Evolutionary conservation across 805 yeast species (phyloP).

Genomic region (Lipomyces sp.): DNA sequence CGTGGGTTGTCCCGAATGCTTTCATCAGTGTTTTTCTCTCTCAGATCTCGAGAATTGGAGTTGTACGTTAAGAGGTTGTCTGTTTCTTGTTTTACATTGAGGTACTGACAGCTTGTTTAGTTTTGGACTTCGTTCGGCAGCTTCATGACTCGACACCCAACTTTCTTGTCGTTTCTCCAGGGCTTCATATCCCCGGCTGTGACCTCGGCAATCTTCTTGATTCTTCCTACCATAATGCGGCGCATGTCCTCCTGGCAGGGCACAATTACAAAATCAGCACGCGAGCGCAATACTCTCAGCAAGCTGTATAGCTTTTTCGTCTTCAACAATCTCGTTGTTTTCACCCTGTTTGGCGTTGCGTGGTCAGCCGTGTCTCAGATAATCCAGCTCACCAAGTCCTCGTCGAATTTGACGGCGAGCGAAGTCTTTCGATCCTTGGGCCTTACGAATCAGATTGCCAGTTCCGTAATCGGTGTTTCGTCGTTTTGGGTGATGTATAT

Average conservation of each 20-base stretch:
- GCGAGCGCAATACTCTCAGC: conserved; percentile 40
- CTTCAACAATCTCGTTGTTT: conserved; percentile 40
- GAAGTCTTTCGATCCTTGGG: conserved; percentile 34
- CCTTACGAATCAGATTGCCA: conserved; percentile 37
- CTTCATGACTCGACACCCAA: conserved; percentile 32
- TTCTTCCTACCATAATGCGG: conserved; percentile 40
- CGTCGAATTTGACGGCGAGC: conserved; percentile 24
- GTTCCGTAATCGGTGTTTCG: conserved; percentile 40
- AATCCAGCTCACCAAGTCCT: conserved; percentile 26
- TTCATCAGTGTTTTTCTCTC: conserved; percentile 42
- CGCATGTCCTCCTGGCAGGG: conserved; percentile 41
- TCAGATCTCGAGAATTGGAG: conserved; percentile 39
- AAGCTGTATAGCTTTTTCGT: conserved; percentile 42
- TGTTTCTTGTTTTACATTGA: not conserved
- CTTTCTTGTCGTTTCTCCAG: conserved; percentile 38
- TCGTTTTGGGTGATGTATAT: conserved; percentile 45
- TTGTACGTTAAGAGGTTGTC: conserved; percentile 13
- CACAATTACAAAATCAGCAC: conserved; percentile 37
- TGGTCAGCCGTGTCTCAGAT: conserved; percentile 40
- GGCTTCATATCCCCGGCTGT: conserved; percentile 41
- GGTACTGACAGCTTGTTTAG: not conserved
- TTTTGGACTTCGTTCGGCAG: conserved; percentile 39
- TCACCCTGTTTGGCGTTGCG: conserved; percentile 41
- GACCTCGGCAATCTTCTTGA: conserved; percentile 37
- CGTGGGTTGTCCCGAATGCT: conserved; percentile 43